These are phyloP conservation scores for Zarea fungicola DNA, from an alignment of 2,329 filamentous ascomycete genomes.

Conservation along the genomic window DNA sequence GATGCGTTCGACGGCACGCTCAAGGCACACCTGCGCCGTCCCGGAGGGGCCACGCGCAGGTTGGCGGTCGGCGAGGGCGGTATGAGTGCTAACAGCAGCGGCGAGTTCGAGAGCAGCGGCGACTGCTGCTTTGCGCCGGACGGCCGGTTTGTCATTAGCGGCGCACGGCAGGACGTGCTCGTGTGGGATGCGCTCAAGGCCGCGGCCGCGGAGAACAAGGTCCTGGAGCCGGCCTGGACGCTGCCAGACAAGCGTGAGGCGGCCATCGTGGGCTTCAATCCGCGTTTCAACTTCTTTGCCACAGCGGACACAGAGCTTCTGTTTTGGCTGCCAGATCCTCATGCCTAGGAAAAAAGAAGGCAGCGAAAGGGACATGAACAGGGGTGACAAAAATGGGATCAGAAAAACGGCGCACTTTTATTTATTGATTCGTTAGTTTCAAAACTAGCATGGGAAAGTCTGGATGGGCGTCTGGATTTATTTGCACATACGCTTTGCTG, in stretches of 20 bases:
- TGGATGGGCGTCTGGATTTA: slow-evolving; percentile 2
- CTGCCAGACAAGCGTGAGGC: slow-evolving; percentile 63
- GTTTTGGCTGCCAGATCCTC: slow-evolving; percentile 71
- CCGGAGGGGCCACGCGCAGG: slow-evolving; percentile 47
- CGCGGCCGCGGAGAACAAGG: slow-evolving; percentile 45
- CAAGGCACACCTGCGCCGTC: slow-evolving; percentile 65
- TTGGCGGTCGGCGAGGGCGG: slow-evolving; percentile 48
- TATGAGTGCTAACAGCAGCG: slow-evolving; percentile 34
- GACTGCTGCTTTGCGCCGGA: slow-evolving; percentile 89
- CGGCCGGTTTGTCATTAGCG: slow-evolving; percentile 81
- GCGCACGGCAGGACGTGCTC: slow-evolving; percentile 66
- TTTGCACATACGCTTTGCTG: too few species aligned
- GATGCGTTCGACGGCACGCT: slow-evolving; percentile 84
- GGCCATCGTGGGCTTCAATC: slow-evolving; percentile 81
- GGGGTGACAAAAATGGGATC: neutral
- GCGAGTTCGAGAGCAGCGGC: slow-evolving; percentile 53
- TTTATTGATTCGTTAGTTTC: neutral
- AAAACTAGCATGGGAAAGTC: neutral
- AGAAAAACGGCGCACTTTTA: neutral
- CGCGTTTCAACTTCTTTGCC: slow-evolving; percentile 84
- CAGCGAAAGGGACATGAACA: neutral
- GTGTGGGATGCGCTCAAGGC: slow-evolving; percentile 77
- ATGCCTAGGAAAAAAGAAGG: slow-evolving; percentile 32
- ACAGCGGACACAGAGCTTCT: slow-evolving; percentile 80
- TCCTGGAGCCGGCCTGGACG: slow-evolving; percentile 58